phyloP scores from a whole-genome alignment of 768 basidiomycete genomes.

The Trametes cubensis region DNA sequence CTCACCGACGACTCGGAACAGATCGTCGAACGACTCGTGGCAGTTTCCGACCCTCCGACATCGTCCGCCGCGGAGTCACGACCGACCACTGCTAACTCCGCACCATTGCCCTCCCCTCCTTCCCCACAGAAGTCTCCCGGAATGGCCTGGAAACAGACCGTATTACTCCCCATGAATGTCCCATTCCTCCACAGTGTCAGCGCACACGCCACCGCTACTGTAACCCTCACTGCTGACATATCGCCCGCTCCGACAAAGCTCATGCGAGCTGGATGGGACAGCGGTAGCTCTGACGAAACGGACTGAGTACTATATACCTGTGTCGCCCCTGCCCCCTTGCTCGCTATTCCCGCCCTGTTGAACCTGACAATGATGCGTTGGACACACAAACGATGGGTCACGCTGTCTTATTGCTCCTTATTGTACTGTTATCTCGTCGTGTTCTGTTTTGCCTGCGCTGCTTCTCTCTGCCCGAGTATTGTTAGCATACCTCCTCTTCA shows the following conservation, averaged over 20 bases:
- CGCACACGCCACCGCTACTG: slow-evolving; percentile 6
- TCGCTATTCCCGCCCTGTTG: not conserved
- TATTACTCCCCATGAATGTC: slow-evolving; percentile 25
- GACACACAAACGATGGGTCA: slow-evolving; percentile 21
- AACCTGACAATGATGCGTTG: slow-evolving; percentile 24
- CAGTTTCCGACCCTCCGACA: slow-evolving; percentile 17
- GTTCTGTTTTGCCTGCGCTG: slow-evolving; percentile 8
- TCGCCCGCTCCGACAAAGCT: slow-evolving; percentile 26
- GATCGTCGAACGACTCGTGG: slow-evolving; percentile 30
- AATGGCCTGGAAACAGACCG: slow-evolving; percentile 31
- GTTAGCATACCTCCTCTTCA: slow-evolving; percentile 12
- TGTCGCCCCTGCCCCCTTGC: not conserved
- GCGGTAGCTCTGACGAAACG: slow-evolving; percentile 24
- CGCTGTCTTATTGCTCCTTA: slow-evolving; percentile 30
- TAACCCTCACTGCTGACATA: slow-evolving; percentile 25
- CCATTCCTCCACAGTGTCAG: slow-evolving; percentile 15
- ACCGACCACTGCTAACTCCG: slow-evolving; percentile 16
- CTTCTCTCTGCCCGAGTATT: slow-evolving; percentile 7
- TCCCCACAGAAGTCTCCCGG: slow-evolving; percentile 28
- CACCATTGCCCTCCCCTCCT: slow-evolving; percentile 4
- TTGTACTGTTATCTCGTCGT: slow-evolving; percentile 26
- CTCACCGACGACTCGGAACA: slow-evolving; percentile 28
- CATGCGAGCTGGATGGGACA: slow-evolving; percentile 27
- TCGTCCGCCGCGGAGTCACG: slow-evolving; percentile 13
- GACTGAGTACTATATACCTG: slow-evolving; percentile 14